phyloP scores from a whole-genome alignment of 192 early-diverging fungal genomes.

The Podila epicladia region DNA sequence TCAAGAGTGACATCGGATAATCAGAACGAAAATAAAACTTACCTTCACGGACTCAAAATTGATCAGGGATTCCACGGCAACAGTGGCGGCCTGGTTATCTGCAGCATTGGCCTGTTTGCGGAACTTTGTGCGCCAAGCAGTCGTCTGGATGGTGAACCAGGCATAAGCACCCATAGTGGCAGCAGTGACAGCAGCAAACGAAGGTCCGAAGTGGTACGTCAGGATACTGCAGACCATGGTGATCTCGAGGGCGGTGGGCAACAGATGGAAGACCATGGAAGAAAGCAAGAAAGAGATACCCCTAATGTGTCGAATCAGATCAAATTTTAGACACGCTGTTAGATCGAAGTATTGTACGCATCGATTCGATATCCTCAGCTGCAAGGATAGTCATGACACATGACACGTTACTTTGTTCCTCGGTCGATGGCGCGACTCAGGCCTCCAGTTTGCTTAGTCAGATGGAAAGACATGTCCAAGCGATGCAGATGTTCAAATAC shows the following conservation, averaged over 20 bases:
- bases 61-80: slow-evolving; percentile 94
- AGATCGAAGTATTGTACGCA: background rate
- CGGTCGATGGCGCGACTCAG: slow-evolving; percentile 97
- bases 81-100: slow-evolving; percentile 94
- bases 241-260: slow-evolving; percentile 96
- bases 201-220: slow-evolving; percentile 66
- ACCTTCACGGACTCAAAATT: slow-evolving; percentile 98
- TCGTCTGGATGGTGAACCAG: slow-evolving; percentile 88
- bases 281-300: slow-evolving; percentile 97
- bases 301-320: slow-evolving; percentile 56
- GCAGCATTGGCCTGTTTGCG: slow-evolving; percentile 94
- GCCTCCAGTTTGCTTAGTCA: slow-evolving; percentile 95
- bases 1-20: background rate
- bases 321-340: background rate
- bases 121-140: slow-evolving; percentile 88
- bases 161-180: slow-evolving; percentile 82
- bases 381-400: background rate
- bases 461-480: slow-evolving; percentile 92
- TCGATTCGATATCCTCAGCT: background rate
- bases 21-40: slow-evolving; percentile 14
- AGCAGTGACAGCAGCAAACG: slow-evolving; percentile 66
- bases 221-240: slow-evolving; percentile 95
- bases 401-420: slow-evolving; percentile 70
- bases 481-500: slow-evolving; percentile 92
- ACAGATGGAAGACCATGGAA: slow-evolving; percentile 94